These are phyloP conservation scores for Cladochytrium replicatum DNA, from an alignment of 192 early-diverging fungal species.

Conservation along the genomic window DNA sequence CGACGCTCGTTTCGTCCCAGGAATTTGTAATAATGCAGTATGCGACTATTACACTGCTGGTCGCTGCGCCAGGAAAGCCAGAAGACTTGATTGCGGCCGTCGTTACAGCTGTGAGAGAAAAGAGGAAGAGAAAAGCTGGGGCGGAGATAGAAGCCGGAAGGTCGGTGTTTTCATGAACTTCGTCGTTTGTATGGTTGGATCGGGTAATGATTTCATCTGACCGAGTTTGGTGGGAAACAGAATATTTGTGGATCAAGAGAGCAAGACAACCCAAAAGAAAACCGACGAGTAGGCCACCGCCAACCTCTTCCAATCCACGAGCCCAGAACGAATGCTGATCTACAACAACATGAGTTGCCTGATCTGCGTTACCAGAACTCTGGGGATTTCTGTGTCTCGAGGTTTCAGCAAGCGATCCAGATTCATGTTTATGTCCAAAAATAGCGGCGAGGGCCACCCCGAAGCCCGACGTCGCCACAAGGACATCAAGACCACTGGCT, in stretches of 20 bases:
- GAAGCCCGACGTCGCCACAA: slow-evolving; percentile 19
- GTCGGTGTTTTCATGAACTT: no score
- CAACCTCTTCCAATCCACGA: slow-evolving; percentile 19
- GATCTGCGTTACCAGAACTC: no score
- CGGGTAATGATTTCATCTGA: no score
- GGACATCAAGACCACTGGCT: slow-evolving; percentile 15
- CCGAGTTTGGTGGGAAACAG: no score
- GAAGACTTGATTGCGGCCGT: no score
- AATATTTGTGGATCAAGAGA: slow-evolving; percentile 6
- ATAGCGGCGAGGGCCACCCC: slow-evolving; percentile 21
- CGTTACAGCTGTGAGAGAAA: no score
- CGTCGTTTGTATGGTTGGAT: no score
- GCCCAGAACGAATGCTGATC: slow-evolving; percentile 16
- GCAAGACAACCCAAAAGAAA: slow-evolving; percentile 11
- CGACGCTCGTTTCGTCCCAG: slow-evolving; percentile 16
- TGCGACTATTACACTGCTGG: slow-evolving; percentile 11
- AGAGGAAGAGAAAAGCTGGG: no score
- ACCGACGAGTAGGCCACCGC: slow-evolving; percentile 19
- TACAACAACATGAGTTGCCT: not conserved
- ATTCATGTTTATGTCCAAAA: slow-evolving; percentile 26
- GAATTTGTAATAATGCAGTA: slow-evolving; percentile 19
- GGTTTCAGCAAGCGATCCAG: no score
- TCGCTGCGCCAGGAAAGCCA: slow-evolving; percentile 25
- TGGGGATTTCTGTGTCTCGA: no score
- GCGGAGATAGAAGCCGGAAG: no score